These are phyloP conservation scores for Fonsecaea pedrosoi DNA, from an alignment of 2,329 filamentous ascomycete species.

Conservation along the genomic window DNA sequence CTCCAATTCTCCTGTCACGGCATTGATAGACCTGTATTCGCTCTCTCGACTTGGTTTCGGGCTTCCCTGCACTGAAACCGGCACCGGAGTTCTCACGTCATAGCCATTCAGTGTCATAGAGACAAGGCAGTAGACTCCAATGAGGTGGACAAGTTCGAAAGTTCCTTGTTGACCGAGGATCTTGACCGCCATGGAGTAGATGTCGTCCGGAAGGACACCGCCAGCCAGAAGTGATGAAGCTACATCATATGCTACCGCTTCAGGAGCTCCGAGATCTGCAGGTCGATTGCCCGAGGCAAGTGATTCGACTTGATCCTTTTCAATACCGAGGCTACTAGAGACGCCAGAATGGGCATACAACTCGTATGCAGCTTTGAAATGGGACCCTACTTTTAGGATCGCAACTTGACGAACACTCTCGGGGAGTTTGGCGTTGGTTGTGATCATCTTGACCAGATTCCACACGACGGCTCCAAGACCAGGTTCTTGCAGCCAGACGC, in stretches of 20 bases:
- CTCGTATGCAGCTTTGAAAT: slow-evolving; percentile 4
- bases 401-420: background rate
- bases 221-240: background rate
- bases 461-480: background rate
- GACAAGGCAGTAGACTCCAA: slow-evolving; percentile 2
- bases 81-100: background rate
- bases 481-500: background rate
- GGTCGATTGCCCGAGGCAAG: background rate
- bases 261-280: background rate
- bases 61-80: background rate
- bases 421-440: background rate
- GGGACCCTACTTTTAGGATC: background rate
- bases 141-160: background rate
- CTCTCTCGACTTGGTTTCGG: background rate
- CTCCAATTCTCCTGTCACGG: slow-evolving; percentile 1
- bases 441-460: background rate
- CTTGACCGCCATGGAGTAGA: background rate
- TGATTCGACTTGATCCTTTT: background rate
- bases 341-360: background rate
- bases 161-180: background rate
- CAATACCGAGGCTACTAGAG: background rate
- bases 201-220: background rate
- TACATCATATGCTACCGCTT: background rate
- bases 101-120: slow-evolving; percentile 2
- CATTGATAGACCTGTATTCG: slow-evolving; percentile 6